Percentiles rank a stretch among this genome's conserved stretches.
phyloP scores from a whole-genome alignment of 805 yeast species.

The Tetrapisispora fleetii region DNA sequence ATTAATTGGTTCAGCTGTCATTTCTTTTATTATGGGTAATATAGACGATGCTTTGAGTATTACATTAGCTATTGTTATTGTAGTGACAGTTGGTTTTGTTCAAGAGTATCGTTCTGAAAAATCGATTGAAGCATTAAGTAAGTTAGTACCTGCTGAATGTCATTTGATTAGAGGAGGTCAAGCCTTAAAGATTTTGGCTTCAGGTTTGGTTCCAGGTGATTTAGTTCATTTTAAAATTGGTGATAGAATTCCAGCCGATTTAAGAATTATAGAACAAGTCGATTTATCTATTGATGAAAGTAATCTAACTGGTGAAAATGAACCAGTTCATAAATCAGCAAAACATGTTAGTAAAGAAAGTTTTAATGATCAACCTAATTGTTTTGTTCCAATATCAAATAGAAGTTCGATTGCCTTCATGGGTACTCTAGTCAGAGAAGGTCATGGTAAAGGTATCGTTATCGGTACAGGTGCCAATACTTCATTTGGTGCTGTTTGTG shows the following conservation, averaged over 20 bases:
- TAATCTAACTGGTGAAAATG: conserved; percentile 89
- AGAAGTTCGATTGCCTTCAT: conserved; percentile 79
- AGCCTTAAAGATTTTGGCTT: conserved; percentile 74
- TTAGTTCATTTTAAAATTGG: conserved; percentile 83
- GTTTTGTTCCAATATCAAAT: conserved; percentile 49
- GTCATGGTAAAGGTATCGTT: conserved; percentile 89
- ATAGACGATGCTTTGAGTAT: conserved; percentile 92
- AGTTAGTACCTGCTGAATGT: conserved; percentile 94
- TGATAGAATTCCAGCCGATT: conserved; percentile 93
- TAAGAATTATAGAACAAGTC: conserved; percentile 67
- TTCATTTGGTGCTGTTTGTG: conserved; percentile 89
- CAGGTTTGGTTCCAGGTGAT: conserved; percentile 91
- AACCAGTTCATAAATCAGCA: conserved; percentile 64
- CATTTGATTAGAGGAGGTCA: conserved; percentile 77
- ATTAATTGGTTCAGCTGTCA: conserved; percentile 79
- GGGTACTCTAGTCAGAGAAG: conserved; percentile 97
- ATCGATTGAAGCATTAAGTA: conserved; percentile 84
- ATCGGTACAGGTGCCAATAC: conserved; percentile 83
- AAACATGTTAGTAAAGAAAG: conserved; percentile 33
- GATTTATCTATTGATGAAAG: conserved; percentile 86
- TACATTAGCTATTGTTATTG: conserved; percentile 83
- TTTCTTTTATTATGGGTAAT: conserved; percentile 90
- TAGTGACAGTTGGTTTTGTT: conserved; percentile 92
- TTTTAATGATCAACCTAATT: conserved; percentile 21
- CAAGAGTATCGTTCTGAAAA: conserved; percentile 96